phyloP scores from a whole-genome alignment of 1,284 basidiomycete genomes.

The Lentinula novae-zelandiae region DNA sequence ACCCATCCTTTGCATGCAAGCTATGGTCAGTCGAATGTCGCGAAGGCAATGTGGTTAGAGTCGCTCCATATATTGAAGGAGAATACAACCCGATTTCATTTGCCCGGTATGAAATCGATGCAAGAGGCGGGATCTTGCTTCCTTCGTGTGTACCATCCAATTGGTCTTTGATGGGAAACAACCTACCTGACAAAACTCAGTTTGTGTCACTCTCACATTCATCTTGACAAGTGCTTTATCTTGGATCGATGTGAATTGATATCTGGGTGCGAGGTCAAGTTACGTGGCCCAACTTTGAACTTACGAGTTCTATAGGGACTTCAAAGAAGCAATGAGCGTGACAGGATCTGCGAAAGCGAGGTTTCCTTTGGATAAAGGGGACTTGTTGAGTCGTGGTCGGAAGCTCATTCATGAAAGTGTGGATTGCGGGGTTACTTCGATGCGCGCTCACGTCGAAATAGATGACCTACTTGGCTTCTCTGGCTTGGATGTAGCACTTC shows the following conservation, averaged over 20 bases:
- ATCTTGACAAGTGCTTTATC: constrained; percentile 67
- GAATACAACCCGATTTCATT: neutral
- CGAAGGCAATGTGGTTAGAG: constrained; percentile 25
- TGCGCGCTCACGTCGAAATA: constrained; percentile 66
- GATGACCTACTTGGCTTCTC: constrained; percentile 46
- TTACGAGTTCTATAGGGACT: constrained; percentile 35
- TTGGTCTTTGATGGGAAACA: neutral
- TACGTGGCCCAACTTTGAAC: neutral
- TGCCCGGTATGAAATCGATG: constrained; percentile 30
- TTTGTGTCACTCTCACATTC: constrained; percentile 61
- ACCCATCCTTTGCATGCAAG: constrained; percentile 22
- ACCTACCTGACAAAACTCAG: constrained; percentile 25
- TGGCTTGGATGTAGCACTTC: constrained; percentile 49
- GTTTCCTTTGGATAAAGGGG: constrained; percentile 38
- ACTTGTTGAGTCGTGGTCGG: constrained; percentile 48
- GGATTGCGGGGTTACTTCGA: constrained; percentile 55
- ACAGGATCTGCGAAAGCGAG: constrained; percentile 47
- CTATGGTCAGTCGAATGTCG: constrained; percentile 33
- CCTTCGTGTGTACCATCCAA: constrained; percentile 40
- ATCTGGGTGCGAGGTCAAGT: constrained; percentile 39
- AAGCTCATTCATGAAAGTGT: constrained; percentile 54
- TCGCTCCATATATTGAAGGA: constrained; percentile 10
- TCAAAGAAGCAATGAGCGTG: constrained; percentile 50
- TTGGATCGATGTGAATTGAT: constrained; percentile 48
- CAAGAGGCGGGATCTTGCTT: constrained; percentile 43